Base-by-base conservation (phyloP, 2,329 filamentous ascomycete species). In the Aspergillus latus region DNA sequence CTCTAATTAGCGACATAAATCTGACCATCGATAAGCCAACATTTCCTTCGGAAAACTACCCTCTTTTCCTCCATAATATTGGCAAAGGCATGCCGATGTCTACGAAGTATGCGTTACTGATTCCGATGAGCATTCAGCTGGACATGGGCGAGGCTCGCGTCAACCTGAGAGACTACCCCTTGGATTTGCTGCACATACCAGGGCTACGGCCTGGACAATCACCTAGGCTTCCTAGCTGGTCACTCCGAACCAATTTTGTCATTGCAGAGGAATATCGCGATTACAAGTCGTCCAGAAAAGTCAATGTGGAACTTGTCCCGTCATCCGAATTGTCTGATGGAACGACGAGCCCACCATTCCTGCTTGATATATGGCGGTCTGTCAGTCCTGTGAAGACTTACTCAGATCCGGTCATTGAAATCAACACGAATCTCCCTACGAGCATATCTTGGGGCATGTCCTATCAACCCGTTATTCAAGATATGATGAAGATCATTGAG, bases 401-500 rank as follows among this genome's bases (percentile, higher is more conserved):
- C 70, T 97, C 94, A 0, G 89, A 97, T 68, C 92, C 97, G 73
- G 85, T 84, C 34, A 82, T 99, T 65, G 90, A 96, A 61, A 92
- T 99, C 72, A 96, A 97, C 72, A 97, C 93, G 2, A 89, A 88
- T 52, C 85, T 93, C 57, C 90, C 95, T 1, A 99, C 94, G 0
- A 86, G 90, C 44, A 93, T 99, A 52, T 97, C 93, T 0, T 99
- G 94, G 95, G 92, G 92, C 6, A 92, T 94, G 45, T 96, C 92
- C 2, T 99, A 97, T 68, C 95, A 99, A 68, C 94, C 95, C 29
- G 93, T 93, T 1, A 93, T 99, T 48, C 94, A 99, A 72, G 95
- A 99, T 69, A 96, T 97, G 89, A 99, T 99, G 94, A 97, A 97
- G 84, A 92, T 92, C 28, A 89, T 99, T 59, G 94, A 99, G 74